These are phyloP conservation scores for Scutellospora calospora DNA, from an alignment of 371 early-diverging fungal genomes.

Conservation along the genomic window DNA sequence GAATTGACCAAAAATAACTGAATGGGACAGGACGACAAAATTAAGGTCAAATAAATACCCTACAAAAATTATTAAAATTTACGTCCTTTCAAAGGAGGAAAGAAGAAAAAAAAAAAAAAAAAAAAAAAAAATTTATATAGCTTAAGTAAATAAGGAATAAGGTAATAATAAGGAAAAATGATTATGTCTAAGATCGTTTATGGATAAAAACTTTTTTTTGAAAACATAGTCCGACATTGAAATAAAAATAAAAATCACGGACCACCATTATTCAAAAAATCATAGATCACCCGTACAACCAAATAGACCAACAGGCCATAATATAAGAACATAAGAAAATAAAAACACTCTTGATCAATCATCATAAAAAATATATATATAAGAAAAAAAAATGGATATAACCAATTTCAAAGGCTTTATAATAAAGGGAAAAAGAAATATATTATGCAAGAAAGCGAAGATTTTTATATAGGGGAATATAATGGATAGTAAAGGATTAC, in stretches of 20 bases:
- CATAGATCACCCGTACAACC: conserved; percentile 24
- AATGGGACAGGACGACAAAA: background rate
- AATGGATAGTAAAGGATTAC: background rate
- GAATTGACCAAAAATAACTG: conserved; percentile 20
- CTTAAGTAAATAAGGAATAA: background rate
- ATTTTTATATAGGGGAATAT: background rate
- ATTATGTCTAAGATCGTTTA: conserved; percentile 1
- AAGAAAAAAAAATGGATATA: background rate
- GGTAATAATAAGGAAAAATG: conserved; percentile 1
- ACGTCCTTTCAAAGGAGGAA: background rate
- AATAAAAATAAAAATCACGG: conserved; percentile 3
- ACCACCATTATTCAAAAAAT: conserved; percentile 1
- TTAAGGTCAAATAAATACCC: conserved; percentile 18
- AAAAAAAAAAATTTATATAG: background rate
- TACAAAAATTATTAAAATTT: background rate
- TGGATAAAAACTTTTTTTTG: background rate
- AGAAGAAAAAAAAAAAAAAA: background rate
- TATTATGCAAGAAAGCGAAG: conserved; percentile 19
- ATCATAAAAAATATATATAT: conserved; percentile 12
- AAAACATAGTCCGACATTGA: conserved; percentile 11
- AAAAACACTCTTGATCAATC: background rate
- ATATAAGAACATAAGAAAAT: background rate
- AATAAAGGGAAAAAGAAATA: conserved; percentile 21
- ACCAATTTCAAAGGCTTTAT: background rate
- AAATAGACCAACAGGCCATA: conserved; percentile 15